Conservation (phyloP, 1,284 basidiomycete species). For the Fomitopsis schrenkii region DNA sequence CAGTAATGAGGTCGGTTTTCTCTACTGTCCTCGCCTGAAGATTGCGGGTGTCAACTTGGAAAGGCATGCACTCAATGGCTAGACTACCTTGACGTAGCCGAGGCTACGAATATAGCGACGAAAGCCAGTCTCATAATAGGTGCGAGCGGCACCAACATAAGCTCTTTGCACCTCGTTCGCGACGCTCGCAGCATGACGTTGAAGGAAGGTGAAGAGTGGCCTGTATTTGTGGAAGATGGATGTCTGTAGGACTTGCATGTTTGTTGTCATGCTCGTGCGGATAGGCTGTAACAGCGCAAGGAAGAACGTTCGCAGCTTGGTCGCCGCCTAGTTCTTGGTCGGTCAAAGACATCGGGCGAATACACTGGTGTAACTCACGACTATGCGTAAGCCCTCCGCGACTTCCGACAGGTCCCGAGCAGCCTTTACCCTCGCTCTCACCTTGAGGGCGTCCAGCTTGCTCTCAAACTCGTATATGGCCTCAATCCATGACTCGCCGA, state of each 20-base stretch:
- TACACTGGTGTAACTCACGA: constrained; percentile 28
- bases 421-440: constrained; percentile 78
- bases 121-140: constrained; percentile 97
- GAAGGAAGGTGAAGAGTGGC: constrained; percentile 82
- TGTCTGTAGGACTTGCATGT: constrained; percentile 91
- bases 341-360: background rate
- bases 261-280: constrained; percentile 81
- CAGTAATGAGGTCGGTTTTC: constrained; percentile 57
- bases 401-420: constrained; percentile 81
- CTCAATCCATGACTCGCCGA: constrained; percentile 81
- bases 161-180: constrained; percentile 89
- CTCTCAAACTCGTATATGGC: constrained; percentile 79
- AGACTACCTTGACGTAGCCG: constrained; percentile 65
- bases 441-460: constrained; percentile 64
- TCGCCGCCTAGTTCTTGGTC: constrained; percentile 58
- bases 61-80: background rate
- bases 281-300: constrained; percentile 81
- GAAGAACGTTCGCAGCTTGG: constrained; percentile 88
- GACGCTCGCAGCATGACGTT: constrained; percentile 76
- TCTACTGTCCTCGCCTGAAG: constrained; percentile 56
- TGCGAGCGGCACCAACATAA: constrained; percentile 79
- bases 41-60: background rate
- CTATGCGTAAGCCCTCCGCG: constrained; percentile 81
- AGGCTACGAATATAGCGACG: constrained; percentile 85
- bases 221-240: constrained; percentile 84